Conservation (phyloP, 108 stramenopile genomes). For the Pelagomonas calceolata region DNA sequence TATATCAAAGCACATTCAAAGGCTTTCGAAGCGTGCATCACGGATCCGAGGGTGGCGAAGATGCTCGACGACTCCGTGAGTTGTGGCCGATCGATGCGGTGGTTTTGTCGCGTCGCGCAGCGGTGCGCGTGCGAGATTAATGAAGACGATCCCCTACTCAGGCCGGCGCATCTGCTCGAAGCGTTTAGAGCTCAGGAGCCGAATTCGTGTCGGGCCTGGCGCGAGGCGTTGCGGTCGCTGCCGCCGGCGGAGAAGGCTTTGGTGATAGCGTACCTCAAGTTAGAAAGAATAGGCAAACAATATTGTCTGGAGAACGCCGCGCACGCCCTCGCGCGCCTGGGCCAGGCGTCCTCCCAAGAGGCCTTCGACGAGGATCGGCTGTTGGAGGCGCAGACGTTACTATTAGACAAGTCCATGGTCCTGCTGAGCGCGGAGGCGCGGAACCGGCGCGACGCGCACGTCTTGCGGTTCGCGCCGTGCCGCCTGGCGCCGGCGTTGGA, state of each 20-base stretch:
- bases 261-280: neutral
- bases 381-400: neutral
- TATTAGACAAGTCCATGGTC: neutral
- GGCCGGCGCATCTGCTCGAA: too few species aligned
- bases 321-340: neutral
- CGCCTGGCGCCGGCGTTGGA: neutral
- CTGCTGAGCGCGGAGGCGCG: neutral
- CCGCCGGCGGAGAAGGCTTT: neutral
- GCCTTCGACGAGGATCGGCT: neutral
- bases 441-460: neutral
- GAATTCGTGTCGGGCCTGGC: too few species aligned
- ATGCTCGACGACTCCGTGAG: neutral
- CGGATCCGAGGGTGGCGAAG: too few species aligned
- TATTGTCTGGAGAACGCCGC: neutral
- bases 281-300: neutral
- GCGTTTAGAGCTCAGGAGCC: too few species aligned
- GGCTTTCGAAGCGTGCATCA: too few species aligned
- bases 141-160: too few species aligned
- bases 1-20: too few species aligned
- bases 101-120: neutral
- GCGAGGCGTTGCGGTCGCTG: neutral
- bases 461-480: neutral
- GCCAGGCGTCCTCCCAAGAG: neutral
- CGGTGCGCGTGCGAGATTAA: neutral
- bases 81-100: neutral